Percentiles rank a stretch among this genome's conserved stretches.
Conservation (phyloP, 2,329 filamentous ascomycete species). For the Calonectria pseudoreteaudii region DNA sequence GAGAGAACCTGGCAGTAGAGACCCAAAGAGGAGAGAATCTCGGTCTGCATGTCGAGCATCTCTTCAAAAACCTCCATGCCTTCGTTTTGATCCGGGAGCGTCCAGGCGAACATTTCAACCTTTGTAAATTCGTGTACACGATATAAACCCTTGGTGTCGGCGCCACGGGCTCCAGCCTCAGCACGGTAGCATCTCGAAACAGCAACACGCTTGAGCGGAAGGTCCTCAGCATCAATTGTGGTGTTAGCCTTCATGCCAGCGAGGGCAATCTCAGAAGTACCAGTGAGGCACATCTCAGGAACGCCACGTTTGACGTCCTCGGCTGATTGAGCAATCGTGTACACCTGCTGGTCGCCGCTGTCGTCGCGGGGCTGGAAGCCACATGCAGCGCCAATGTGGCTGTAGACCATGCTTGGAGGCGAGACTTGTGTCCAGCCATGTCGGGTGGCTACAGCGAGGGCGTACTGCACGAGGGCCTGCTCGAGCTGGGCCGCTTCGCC, state of each 20-base stretch:
- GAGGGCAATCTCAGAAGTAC: constrained; percentile 94
- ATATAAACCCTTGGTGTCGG: constrained; percentile 93
- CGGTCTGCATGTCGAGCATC: constrained; percentile 87
- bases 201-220: constrained; percentile 85
- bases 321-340: constrained; percentile 76
- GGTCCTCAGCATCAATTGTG: constrained; percentile 70
- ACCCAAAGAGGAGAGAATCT: constrained; percentile 81
- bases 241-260: constrained; percentile 88
- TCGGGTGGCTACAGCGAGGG: constrained; percentile 77
- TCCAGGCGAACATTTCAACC: constrained; percentile 98
- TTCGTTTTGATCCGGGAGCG: constrained; percentile 64
- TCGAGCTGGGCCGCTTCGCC: constrained; percentile 94
- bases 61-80: constrained; percentile 79
- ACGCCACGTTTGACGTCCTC: constrained; percentile 71
- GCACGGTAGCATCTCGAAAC: constrained; percentile 95
- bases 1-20: constrained; percentile 90
- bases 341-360: constrained; percentile 92
- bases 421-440: constrained; percentile 84
- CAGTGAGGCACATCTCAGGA: constrained; percentile 81
- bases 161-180: constrained; percentile 90
- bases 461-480: constrained; percentile 90
- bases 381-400: constrained; percentile 89
- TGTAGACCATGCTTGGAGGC: constrained; percentile 92
- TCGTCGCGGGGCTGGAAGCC: constrained; percentile 95
- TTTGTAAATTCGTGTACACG: constrained; percentile 99